These are phyloP conservation scores for Colletotrichum horii DNA, from an alignment of 2,329 filamentous ascomycete genomes.

Conservation along the genomic window DNA sequence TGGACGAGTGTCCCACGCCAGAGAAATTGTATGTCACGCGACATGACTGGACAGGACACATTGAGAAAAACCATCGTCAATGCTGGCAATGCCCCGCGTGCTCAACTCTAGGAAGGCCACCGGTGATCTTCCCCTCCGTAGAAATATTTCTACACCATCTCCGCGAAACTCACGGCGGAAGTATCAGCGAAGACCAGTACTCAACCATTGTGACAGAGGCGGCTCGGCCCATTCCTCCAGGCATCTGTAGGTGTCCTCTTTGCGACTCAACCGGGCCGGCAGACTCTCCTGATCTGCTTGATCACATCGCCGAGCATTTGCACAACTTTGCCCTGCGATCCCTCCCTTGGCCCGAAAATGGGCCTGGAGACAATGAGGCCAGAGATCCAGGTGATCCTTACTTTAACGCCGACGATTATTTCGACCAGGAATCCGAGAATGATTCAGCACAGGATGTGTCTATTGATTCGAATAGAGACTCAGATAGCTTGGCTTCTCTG, in stretches of 20 bases:
- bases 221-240: not conserved
- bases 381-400: not conserved
- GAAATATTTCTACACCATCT: not conserved
- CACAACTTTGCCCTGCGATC: not conserved
- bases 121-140: not conserved
- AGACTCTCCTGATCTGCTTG: not conserved
- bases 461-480: not conserved
- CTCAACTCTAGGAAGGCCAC: not conserved
- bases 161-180: not conserved
- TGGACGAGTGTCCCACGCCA: not conserved
- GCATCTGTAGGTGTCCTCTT: not conserved
- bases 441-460: not conserved
- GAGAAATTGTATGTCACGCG: not conserved
- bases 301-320: not conserved
- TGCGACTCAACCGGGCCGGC: not conserved
- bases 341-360: not conserved
- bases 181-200: not conserved
- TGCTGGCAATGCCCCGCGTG: not conserved
- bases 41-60: not conserved
- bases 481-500: not conserved
- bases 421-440: not conserved
- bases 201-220: not conserved
- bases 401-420: not conserved
- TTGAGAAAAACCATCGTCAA: not conserved
- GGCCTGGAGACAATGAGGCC: not conserved